Evolutionary conservation across 2,329 filamentous ascomycete species (phyloP).

Genomic region (Monilinia fructigena): DNA sequence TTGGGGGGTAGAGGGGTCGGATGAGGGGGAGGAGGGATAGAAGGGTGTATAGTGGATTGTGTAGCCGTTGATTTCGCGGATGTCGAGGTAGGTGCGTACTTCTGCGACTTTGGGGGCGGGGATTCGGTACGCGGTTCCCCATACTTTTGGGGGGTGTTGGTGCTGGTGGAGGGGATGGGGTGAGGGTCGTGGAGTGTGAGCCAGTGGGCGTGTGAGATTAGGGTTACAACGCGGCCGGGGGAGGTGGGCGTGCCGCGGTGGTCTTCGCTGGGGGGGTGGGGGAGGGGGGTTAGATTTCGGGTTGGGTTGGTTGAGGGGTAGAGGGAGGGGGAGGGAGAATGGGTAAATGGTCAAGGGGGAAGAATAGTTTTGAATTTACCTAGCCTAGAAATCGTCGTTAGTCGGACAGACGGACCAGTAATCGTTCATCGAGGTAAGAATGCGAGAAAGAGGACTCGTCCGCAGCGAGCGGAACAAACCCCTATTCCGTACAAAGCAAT

Average conservation of each 20-base stretch:
- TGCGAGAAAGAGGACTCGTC: too few relatives aligned
- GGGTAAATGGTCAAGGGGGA: too few relatives aligned
- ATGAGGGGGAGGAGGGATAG: slow-evolving; percentile 48
- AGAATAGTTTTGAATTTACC: slow-evolving; percentile 31
- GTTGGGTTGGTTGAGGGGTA: not conserved
- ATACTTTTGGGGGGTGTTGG: slow-evolving; percentile 64
- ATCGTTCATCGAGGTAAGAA: not conserved
- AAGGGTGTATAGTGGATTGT: slow-evolving; percentile 89
- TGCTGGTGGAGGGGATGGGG: slow-evolving; percentile 39
- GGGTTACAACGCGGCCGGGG: slow-evolving; percentile 87
- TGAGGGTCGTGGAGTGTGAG: slow-evolving; percentile 64
- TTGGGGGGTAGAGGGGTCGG: slow-evolving; percentile 28
- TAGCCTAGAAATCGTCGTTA: slow-evolving; percentile 35
- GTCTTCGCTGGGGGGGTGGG: slow-evolving; percentile 65
- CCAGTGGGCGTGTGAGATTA: slow-evolving; percentile 85
- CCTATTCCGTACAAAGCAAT: too few relatives aligned
- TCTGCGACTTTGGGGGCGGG: slow-evolving; percentile 67
- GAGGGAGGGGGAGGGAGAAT: not conserved
- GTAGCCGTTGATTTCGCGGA: slow-evolving; percentile 97
- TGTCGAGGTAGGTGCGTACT: slow-evolving; percentile 88
- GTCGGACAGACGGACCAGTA: slow-evolving; percentile 16
- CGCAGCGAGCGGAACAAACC: too few relatives aligned
- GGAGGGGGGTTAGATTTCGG: not conserved
- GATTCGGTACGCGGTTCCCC: slow-evolving; percentile 93
- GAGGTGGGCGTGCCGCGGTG: slow-evolving; percentile 86